Conservation (phyloP, 2,329 filamentous ascomycete genomes). For the Diaporthe citriasiana region DNA sequence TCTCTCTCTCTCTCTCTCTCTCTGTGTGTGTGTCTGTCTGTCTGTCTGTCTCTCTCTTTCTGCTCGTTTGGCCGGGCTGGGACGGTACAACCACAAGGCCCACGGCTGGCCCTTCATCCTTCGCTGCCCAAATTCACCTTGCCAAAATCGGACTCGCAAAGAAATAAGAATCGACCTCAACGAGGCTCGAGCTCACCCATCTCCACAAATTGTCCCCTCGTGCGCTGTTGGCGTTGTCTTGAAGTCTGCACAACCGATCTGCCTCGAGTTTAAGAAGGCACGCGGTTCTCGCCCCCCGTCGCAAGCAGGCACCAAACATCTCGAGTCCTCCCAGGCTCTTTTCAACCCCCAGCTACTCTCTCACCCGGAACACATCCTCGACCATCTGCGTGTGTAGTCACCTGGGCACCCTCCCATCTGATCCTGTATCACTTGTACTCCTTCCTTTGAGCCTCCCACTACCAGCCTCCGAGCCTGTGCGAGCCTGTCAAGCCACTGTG, state of each 20-base stretch:
- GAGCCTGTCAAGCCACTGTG: conserved; percentile 45
- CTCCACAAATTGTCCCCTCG: conserved; percentile 51
- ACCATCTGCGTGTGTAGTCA: conserved; percentile 33
- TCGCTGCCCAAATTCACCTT: conserved; percentile 36
- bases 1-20: neutral
- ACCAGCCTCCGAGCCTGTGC: conserved; percentile 41
- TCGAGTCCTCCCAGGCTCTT: conserved; percentile 39
- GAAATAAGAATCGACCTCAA: conserved; percentile 46
- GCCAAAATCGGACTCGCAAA: conserved; percentile 41
- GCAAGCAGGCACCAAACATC: conserved; percentile 39
- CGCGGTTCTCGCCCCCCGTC: conserved; percentile 45
- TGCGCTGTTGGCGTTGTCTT: conserved; percentile 58
- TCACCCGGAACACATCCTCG: conserved; percentile 32
- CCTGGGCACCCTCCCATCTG: conserved; percentile 30
- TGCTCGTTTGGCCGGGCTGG: conserved; percentile 37
- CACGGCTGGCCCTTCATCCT: conserved; percentile 39
- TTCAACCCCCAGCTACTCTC: conserved; percentile 12
- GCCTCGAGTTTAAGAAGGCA: conserved; percentile 47
- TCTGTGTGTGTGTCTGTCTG: neutral
- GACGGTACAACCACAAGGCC: conserved; percentile 39
- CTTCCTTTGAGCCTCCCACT: conserved; percentile 43
- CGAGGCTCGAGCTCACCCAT: conserved; percentile 51
- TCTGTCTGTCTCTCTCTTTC: neutral
- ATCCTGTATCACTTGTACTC: conserved; percentile 44
- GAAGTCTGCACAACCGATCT: conserved; percentile 58